Evolutionary conservation across 2,329 filamentous ascomycete species (phyloP).

Genomic region (Calonectria honghensis): DNA sequence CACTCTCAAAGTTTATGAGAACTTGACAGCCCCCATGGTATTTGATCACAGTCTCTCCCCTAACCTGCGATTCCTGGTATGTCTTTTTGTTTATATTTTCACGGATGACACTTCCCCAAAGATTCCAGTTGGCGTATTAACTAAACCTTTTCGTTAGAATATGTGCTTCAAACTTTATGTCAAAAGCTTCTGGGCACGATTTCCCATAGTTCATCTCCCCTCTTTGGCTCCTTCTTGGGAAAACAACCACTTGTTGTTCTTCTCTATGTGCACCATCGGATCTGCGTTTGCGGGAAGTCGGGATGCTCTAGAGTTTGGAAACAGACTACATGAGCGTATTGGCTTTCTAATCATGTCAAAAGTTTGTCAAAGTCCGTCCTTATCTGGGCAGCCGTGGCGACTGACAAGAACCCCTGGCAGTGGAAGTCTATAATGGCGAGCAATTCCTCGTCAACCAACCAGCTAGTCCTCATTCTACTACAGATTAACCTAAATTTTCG

Average conservation of each 20-base stretch:
- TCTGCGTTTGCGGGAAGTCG: neutral
- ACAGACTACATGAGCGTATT: neutral
- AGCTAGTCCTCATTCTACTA: neutral
- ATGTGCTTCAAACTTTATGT: slow-evolving; percentile 2
- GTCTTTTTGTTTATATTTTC: neutral
- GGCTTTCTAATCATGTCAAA: slow-evolving; percentile 2
- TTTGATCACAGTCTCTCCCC: neutral
- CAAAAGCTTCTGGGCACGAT: neutral
- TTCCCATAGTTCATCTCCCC: neutral
- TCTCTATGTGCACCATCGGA: neutral
- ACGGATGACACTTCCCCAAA: neutral
- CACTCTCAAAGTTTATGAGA: neutral
- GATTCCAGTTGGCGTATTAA: neutral
- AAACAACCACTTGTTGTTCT: neutral
- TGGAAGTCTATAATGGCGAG: neutral
- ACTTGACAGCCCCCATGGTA: neutral
- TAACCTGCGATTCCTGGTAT: neutral
- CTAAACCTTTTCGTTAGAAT: neutral
- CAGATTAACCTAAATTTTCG: neutral
- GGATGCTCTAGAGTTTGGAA: neutral
- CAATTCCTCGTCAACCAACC: neutral
- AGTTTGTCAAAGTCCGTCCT: neutral
- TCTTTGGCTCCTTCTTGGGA: neutral
- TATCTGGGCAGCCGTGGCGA: neutral
- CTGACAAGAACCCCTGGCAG: neutral